These are phyloP conservation scores for Tolypocladium tundrense DNA, from an alignment of 2,329 filamentous ascomycete species.

Conservation along the genomic window DNA sequence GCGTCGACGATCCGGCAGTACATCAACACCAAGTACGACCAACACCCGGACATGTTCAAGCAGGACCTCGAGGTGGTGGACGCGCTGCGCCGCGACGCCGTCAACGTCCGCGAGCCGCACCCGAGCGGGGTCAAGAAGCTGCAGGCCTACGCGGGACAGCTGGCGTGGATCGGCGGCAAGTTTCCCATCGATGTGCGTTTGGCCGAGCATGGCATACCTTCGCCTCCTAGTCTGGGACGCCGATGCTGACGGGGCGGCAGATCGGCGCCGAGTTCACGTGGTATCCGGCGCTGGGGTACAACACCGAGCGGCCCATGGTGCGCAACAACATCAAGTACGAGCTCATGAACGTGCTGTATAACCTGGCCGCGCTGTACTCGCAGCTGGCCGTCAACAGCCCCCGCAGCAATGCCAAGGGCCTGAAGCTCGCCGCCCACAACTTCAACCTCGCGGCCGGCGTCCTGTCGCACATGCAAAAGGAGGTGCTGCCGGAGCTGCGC, in stretches of 20 bases:
- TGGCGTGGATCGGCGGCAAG: slow-evolving; percentile 88
- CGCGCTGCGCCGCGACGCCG: slow-evolving; percentile 69
- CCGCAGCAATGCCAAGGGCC: slow-evolving; percentile 65
- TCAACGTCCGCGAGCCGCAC: slow-evolving; percentile 82
- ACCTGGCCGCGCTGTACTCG: slow-evolving; percentile 86
- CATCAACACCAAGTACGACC: slow-evolving; percentile 97
- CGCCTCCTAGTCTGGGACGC: background rate
- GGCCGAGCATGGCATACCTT: no score
- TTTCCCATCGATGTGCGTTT: slow-evolving; percentile 77
- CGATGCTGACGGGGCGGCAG: slow-evolving; percentile 28
- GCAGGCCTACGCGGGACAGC: slow-evolving; percentile 83
- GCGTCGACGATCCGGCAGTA: slow-evolving; percentile 82
- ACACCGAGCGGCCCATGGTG: slow-evolving; percentile 61
- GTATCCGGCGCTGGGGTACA: slow-evolving; percentile 90
- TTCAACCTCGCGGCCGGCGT: slow-evolving; percentile 83
- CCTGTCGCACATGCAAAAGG: slow-evolving; percentile 64
- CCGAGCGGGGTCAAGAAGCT: slow-evolving; percentile 77
- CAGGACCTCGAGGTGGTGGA: slow-evolving; percentile 81
- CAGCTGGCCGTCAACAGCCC: slow-evolving; percentile 80
- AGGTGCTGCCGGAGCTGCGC: slow-evolving; percentile 72
- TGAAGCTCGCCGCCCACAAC: slow-evolving; percentile 82
- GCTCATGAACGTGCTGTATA: slow-evolving; percentile 85
- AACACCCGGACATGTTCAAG: slow-evolving; percentile 94
- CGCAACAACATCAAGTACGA: slow-evolving; percentile 67
- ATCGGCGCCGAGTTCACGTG: slow-evolving; percentile 93